A percentile compares a stretch with the other conserved stretches of the same genome.
phyloP scores from a whole-genome alignment of 176 grass and related monocot genomes.

The Raddia distichophylla region DNA sequence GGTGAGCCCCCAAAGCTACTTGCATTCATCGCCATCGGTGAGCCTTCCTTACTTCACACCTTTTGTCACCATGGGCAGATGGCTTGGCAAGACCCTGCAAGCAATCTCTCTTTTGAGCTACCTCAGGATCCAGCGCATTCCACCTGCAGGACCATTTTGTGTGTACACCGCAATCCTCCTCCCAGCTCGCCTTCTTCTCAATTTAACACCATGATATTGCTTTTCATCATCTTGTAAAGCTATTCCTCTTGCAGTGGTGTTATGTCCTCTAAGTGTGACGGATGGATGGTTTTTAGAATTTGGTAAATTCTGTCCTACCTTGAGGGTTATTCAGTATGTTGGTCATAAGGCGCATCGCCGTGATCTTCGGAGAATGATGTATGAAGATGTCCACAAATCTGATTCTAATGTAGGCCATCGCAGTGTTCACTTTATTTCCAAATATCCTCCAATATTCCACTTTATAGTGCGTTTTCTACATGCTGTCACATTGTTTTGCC shows the following conservation, averaged over 20 bases:
- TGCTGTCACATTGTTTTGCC: background rate
- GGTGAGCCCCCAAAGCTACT: slow-evolving; percentile 41
- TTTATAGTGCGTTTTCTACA: too few species aligned
- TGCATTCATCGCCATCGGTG: background rate
- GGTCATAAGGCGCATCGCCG: slow-evolving; percentile 69
- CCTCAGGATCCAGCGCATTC: slow-evolving; percentile 58
- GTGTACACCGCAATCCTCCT: slow-evolving; percentile 26
- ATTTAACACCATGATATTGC: background rate
- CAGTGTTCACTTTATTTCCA: background rate
- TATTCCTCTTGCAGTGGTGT: slow-evolving; percentile 65
- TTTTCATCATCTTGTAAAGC: slow-evolving; percentile 24
- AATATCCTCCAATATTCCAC: background rate
- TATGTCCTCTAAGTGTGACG: slow-evolving; percentile 88
- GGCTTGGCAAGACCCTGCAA: slow-evolving; percentile 91
- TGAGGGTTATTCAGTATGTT: slow-evolving; percentile 71
- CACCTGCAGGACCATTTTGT: slow-evolving; percentile 73
- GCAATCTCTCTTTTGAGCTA: slow-evolving; percentile 86
- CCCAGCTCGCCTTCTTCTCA: background rate
- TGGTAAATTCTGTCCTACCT: slow-evolving; percentile 64
- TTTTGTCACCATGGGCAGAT: slow-evolving; percentile 55
- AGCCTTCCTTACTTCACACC: background rate
- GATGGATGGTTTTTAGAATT: slow-evolving; percentile 88
- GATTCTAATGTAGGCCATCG: slow-evolving; percentile 49
- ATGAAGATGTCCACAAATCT: slow-evolving; percentile 46
- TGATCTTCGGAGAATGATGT: slow-evolving; percentile 59